phyloP scores from a whole-genome alignment of 805 yeast genomes.

The Priceomyces carsonii region DNA sequence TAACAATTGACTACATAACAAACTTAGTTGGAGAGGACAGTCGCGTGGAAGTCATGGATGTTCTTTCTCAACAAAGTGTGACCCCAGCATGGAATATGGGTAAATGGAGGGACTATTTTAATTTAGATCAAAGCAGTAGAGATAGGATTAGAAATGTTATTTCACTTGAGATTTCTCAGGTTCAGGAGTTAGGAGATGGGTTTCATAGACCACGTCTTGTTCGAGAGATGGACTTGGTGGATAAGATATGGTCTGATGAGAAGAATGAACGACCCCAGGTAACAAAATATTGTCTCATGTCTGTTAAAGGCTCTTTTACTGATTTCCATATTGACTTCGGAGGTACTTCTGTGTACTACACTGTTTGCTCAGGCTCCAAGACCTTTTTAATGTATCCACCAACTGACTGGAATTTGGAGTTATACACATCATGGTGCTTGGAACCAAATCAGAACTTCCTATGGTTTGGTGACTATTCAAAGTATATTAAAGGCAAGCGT shows the following conservation, averaged over 20 bases:
- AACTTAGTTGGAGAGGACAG: slow-evolving; percentile 61
- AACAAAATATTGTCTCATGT: slow-evolving; percentile 81
- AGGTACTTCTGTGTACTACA: slow-evolving; percentile 89
- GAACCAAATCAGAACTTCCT: slow-evolving; percentile 58
- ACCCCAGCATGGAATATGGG: slow-evolving; percentile 67
- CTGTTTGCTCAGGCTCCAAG: slow-evolving; percentile 73
- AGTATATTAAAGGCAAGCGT: slow-evolving; percentile 28
- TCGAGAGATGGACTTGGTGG: slow-evolving; percentile 64
- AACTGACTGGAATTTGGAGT: slow-evolving; percentile 55
- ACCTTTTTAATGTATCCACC: slow-evolving; percentile 82
- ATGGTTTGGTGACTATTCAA: slow-evolving; percentile 62
- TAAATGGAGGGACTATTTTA: slow-evolving; percentile 74
- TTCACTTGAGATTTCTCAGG: slow-evolving; percentile 71
- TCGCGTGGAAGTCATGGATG: slow-evolving; percentile 85
- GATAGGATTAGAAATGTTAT: slow-evolving; percentile 79
- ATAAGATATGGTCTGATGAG: slow-evolving; percentile 56
- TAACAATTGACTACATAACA: slow-evolving; percentile 58
- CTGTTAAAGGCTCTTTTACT: slow-evolving; percentile 76
- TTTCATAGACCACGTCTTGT: slow-evolving; percentile 71
- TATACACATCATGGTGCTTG: slow-evolving; percentile 73
- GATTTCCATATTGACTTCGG: slow-evolving; percentile 93
- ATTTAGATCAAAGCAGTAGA: slow-evolving; percentile 42
- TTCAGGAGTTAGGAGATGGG: slow-evolving; percentile 43
- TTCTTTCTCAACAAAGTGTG: slow-evolving; percentile 69
- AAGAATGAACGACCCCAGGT: slow-evolving; percentile 53